Base-by-base conservation (phyloP, 257 asterid species). In the Datura wrightii region DNA sequence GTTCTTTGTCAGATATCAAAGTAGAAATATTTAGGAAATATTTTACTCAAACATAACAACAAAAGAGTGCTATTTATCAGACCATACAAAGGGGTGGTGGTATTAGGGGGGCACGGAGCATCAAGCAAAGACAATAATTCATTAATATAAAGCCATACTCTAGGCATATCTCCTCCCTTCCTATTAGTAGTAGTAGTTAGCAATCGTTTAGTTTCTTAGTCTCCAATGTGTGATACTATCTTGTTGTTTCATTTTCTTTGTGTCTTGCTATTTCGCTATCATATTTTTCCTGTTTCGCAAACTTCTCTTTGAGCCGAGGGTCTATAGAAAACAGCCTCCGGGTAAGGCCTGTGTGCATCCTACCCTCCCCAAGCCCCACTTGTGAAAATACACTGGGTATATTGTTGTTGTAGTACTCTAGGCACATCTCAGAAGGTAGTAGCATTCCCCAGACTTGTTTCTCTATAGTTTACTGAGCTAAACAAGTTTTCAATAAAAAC, bases 1-100 rank as follows among this genome's bases (percentile, higher is more conserved):
- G 14, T 69, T 69, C 63, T 52, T 78, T 52, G 63, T 78, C 48
- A 78, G 82, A 34, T 34, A 78, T 4, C 8, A 48, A 52, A 78
- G 48, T 34, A 52, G 82, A 78, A 78, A 48, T 34, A 13, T 14
- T 19, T 31, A 37, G 76, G 6, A 67, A 37, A 31, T 53, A 50
- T 13, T 50, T 13, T 76, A 13, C 82, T 13, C n/a, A 31, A 24
- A 76, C 39, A 76, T 76, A 24, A 76, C 31, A 14, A 50, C 7
- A 52, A 50, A 18, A 31, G 2, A 19, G 44, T 50, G 8, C 46
- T 3, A 78, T 78, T 34, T 78, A 52, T 34, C 82, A 78, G 48
- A 37, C 63, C 63, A 52, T 31, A 78, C 82, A 24, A 24, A 24
- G 31, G 31, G 31, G 31, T 24, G 31, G 31, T 24, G 31, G 31